phyloP scores from a whole-genome alignment of 768 basidiomycete genomes.

The Roridomyces roridus region DNA sequence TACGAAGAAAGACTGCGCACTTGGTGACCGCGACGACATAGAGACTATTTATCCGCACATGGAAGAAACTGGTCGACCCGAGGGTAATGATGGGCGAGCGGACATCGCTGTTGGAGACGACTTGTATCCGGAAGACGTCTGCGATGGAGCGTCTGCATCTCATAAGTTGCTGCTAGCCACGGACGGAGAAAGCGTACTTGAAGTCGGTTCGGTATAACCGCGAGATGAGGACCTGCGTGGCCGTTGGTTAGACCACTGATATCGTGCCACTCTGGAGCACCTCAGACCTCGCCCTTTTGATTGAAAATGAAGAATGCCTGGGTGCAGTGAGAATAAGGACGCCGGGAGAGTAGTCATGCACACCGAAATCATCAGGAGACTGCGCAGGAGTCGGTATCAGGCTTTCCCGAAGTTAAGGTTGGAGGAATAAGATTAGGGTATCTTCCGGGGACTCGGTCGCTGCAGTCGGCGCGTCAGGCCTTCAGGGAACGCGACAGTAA shows the following conservation, averaged over 20 bases:
- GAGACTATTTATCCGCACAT: constrained; percentile 93
- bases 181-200: constrained; percentile 66
- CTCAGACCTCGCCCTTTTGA: constrained; percentile 91
- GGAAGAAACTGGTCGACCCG: constrained; percentile 98
- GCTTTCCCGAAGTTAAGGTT: neutral
- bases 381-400: neutral
- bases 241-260: no score
- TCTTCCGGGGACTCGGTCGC: no score
- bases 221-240: constrained; percentile 88
- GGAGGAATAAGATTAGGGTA: no score
- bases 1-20: no score
- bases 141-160: constrained; percentile 86
- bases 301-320: constrained; percentile 99
- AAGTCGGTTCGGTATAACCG: constrained; percentile 95
- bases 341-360: neutral
- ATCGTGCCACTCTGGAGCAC: no score
- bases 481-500: no score
- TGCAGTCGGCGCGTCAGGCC: no score
- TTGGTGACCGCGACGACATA: constrained; percentile 97
- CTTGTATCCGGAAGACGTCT: constrained; percentile 98
- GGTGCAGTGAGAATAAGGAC: neutral
- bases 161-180: neutral
- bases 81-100: constrained; percentile 97
- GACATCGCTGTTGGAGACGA: constrained; percentile 96
- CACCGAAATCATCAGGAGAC: constrained; percentile 17